phyloP scores from a whole-genome alignment of 176 grass and related monocot species.

The Microstegium vimineum region DNA sequence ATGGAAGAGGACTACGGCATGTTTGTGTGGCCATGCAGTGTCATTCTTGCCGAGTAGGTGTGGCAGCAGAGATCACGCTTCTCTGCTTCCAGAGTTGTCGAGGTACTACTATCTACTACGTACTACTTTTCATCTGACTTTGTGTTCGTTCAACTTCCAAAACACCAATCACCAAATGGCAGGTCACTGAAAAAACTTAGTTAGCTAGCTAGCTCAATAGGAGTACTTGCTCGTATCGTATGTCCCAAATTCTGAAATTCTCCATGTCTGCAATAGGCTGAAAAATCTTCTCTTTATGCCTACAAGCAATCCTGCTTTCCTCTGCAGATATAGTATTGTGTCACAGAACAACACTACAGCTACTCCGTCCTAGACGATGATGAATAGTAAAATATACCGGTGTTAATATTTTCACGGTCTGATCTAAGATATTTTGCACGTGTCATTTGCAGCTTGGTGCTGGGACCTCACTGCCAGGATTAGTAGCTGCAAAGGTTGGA shows the following conservation, averaged over 20 bases:
- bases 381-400: background rate
- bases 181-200: background rate
- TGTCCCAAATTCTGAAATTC: too few species aligned
- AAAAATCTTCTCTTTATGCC: background rate
- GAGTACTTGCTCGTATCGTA: too few species aligned
- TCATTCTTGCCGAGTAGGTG: too few species aligned
- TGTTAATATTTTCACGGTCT: background rate
- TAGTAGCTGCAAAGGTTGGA: conserved; percentile 80
- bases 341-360: background rate
- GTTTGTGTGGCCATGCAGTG: too few species aligned
- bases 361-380: background rate
- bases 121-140: too few species aligned
- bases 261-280: background rate
- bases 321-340: background rate
- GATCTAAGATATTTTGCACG: background rate
- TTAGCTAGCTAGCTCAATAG: background rate
- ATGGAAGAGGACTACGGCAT: too few species aligned
- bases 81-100: too few species aligned
- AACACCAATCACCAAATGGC: too few species aligned
- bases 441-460: conserved; percentile 48
- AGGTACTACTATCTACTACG: too few species aligned
- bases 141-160: too few species aligned
- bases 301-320: background rate
- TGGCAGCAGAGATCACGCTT: too few species aligned
- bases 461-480: conserved; percentile 70